These are phyloP conservation scores for Boeremia lycopersici DNA, from an alignment of 2,329 filamentous ascomycete genomes.

Conservation along the genomic window DNA sequence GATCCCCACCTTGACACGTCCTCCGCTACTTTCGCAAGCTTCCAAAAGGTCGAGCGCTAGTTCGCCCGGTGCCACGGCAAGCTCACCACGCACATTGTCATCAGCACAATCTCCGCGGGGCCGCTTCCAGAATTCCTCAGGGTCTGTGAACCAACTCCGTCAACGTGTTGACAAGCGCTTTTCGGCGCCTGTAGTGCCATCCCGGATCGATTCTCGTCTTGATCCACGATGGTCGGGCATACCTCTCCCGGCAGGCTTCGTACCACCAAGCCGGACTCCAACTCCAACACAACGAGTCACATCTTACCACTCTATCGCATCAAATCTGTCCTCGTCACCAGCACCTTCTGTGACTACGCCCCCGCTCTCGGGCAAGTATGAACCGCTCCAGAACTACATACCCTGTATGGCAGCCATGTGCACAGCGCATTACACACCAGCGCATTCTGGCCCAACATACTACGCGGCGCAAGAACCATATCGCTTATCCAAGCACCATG, in stretches of 20 bases:
- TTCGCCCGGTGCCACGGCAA: neutral
- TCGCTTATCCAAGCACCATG: constrained; percentile 31
- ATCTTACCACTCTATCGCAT: constrained; percentile 30
- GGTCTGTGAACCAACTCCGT: constrained; percentile 11
- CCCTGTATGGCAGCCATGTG: constrained; percentile 37
- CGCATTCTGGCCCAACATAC: constrained; percentile 34
- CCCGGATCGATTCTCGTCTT: constrained; percentile 16
- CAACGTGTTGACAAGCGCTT: constrained; percentile 22
- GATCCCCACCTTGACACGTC: constrained; percentile 5
- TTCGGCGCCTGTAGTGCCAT: constrained; percentile 16
- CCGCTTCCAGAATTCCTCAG: constrained; percentile 1
- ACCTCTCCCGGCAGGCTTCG: constrained; percentile 23
- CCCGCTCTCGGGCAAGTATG: constrained; percentile 29
- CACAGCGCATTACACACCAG: constrained; percentile 31
- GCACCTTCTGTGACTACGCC: constrained; percentile 21
- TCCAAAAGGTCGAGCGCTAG: constrained; percentile 7
- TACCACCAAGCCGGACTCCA: constrained; percentile 16
- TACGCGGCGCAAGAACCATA: constrained; percentile 38
- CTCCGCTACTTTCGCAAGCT: constrained; percentile 6
- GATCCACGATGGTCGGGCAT: constrained; percentile 24
- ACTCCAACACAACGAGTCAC: constrained; percentile 19
- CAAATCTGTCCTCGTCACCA: constrained; percentile 24
- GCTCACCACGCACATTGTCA: constrained; percentile 2
- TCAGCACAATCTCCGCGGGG: constrained; percentile 11
- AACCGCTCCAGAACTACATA: constrained; percentile 38